A percentile compares a stretch with the other conserved stretches of the same genome.
Evolutionary conservation across 225 moss, liverwort and hornwort genomes (phyloP).

Genomic region (Pleurozium schreberi): DNA sequence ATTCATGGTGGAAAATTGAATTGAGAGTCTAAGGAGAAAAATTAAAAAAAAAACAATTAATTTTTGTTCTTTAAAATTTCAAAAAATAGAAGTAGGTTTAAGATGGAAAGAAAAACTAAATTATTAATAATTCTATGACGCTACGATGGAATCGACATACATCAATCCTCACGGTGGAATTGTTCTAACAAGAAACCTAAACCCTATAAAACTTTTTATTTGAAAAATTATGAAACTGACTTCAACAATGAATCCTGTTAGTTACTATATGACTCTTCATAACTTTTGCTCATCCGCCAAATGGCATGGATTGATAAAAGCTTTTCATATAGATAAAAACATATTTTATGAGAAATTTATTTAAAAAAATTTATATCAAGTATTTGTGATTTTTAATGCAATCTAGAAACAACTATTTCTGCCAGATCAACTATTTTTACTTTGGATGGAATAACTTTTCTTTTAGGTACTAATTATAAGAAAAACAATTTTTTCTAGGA

Average conservation of each 20-base stretch:
- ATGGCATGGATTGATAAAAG: background rate
- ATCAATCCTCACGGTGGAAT: background rate
- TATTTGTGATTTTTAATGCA: background rate
- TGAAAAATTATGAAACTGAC: background rate
- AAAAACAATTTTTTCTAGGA: background rate
- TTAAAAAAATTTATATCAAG: background rate
- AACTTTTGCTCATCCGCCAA: background rate
- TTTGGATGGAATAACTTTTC: background rate
- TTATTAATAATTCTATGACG: background rate
- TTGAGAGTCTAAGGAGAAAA: background rate
- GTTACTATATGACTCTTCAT: background rate
- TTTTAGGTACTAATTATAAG: background rate
- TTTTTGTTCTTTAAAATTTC: background rate
- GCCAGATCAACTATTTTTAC: background rate
- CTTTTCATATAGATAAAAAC: background rate
- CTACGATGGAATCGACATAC: background rate
- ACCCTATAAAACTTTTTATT: background rate
- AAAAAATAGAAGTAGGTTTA: background rate
- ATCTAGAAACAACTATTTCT: too few species aligned
- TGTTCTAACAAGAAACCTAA: background rate
- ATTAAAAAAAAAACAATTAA: background rate
- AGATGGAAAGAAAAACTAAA: background rate
- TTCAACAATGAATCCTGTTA: background rate
- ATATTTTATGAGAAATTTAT: background rate
- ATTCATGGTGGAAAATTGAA: background rate